These are phyloP conservation scores for Apiotrichum porosum DNA, from an alignment of 1,284 basidiomycete genomes.

Conservation along the genomic window DNA sequence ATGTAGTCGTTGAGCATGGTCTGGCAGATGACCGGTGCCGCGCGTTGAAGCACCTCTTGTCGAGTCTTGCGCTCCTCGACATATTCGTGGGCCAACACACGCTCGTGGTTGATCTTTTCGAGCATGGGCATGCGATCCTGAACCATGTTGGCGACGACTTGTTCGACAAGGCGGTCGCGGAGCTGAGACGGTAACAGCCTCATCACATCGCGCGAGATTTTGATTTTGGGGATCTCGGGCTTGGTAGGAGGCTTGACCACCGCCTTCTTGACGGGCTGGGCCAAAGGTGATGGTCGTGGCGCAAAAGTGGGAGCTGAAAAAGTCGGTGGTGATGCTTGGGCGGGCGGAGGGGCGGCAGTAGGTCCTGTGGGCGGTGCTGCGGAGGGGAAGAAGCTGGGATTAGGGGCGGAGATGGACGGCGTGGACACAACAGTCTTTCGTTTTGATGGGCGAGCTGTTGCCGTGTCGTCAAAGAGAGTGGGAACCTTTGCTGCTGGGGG, in stretches of 20 bases:
- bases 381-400: slow-evolving; percentile 20
- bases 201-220: slow-evolving; percentile 4
- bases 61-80: slow-evolving; percentile 12
- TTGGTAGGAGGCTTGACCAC: background rate
- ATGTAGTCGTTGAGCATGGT: slow-evolving; percentile 14
- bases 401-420: background rate
- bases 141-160: slow-evolving; percentile 24
- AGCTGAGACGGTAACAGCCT: slow-evolving; percentile 13
- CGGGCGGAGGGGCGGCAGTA: no score
- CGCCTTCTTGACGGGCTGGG: no score
- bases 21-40: slow-evolving; percentile 8
- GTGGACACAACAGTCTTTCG: no score
- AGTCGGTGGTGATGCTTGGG: slow-evolving; percentile 2
- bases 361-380: slow-evolving; percentile 7
- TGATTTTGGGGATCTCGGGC: slow-evolving; percentile 8
- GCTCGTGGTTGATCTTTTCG: slow-evolving; percentile 19
- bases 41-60: slow-evolving; percentile 14
- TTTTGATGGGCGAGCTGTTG: no score
- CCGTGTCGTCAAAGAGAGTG: no score
- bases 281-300: slow-evolving; percentile 1
- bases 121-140: slow-evolving; percentile 14
- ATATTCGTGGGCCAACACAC: slow-evolving; percentile 19
- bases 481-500: no score
- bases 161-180: slow-evolving; percentile 21
- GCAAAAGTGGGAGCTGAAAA: background rate